Evolutionary conservation across 1,284 basidiomycete genomes (phyloP), one percentile per base, ranked within the genome.

Genomic region (Cerrena zonata): DNA sequence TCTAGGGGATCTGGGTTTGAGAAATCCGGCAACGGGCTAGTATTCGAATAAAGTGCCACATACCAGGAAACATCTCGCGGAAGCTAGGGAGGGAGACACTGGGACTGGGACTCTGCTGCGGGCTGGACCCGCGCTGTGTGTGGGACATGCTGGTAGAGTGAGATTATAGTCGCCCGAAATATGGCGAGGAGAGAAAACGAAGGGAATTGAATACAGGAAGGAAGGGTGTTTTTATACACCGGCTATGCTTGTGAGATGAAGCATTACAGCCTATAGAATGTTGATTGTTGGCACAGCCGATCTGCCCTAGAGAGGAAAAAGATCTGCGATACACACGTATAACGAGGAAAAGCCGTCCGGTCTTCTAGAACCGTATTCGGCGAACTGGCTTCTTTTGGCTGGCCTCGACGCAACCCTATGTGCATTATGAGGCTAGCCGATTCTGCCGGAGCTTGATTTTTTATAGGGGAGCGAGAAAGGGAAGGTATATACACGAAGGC

Each of bases 21-120:
- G n/a, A n/a, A n/a, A n/a, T n/a, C n/a, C n/a, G n/a, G n/a, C n/a
- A n/a, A n/a, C n/a, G n/a, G n/a, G n/a, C n/a, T n/a, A n/a, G n/a
- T n/a, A n/a, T n/a, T n/a, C n/a, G n/a, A n/a, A n/a, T n/a, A n/a
- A n/a, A n/a, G n/a, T n/a, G n/a, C n/a, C n/a, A 5, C 39, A 30
- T 42, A 59, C 58, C 58, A 18, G 58, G 56, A 44, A 59, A 53
- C 43, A 59, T 45, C 38, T 55, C 53, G 21, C 54, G 53, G 45
- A 59, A 57, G 47, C 58, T 53, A 24, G 58, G 58, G 36, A 59
- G 53, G n/a, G 54, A 52, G 30, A 54, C 46, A 15, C 27, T 19
- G 21, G 34, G n/a, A 11, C 11, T n/a, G 34, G 11, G 34, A 36
- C n/a, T n/a, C 11, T 36, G 11, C 34, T 11, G 34, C 34, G 34